Evolutionary conservation across 176 grass and related monocot species (phyloP).

Genomic region (Pontederia crassipes): DNA sequence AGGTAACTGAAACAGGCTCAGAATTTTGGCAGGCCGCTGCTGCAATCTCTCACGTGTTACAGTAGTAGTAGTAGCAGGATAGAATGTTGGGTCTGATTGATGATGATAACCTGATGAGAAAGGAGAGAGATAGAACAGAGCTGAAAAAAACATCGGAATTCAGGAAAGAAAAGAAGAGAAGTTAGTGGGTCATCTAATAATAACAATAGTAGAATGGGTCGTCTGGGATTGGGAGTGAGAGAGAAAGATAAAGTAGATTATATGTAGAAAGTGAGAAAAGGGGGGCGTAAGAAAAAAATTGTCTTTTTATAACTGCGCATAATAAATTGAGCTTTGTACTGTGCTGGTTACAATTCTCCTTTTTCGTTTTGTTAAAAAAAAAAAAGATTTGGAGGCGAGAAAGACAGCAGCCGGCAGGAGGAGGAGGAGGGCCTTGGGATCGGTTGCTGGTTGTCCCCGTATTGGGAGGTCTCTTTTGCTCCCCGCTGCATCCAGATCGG

Average conservation of each 20-base stretch:
- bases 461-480: slow-evolving; percentile 24
- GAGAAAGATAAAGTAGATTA: slow-evolving; percentile 1
- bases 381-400: slow-evolving; percentile 28
- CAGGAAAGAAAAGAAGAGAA: neutral
- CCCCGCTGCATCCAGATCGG: slow-evolving; percentile 28
- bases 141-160: neutral
- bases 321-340: no score
- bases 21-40: no score
- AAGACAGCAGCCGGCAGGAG: neutral
- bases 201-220: neutral
- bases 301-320: neutral
- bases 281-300: neutral
- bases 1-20: no score
- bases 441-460: slow-evolving; percentile 45
- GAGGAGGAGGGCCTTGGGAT: slow-evolving; percentile 28
- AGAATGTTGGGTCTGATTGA: slow-evolving; percentile 7
- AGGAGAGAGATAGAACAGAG: neutral
- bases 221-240: neutral
- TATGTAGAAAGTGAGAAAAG: neutral
- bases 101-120: slow-evolving; percentile 10
- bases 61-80: neutral
- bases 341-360: no score
- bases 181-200: neutral
- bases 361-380: slow-evolving; percentile 10
- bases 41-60: neutral